These are phyloP conservation scores for Rhododendron williamsianum DNA, from an alignment of 148 eudicot genomes.

Conservation along the genomic window DNA sequence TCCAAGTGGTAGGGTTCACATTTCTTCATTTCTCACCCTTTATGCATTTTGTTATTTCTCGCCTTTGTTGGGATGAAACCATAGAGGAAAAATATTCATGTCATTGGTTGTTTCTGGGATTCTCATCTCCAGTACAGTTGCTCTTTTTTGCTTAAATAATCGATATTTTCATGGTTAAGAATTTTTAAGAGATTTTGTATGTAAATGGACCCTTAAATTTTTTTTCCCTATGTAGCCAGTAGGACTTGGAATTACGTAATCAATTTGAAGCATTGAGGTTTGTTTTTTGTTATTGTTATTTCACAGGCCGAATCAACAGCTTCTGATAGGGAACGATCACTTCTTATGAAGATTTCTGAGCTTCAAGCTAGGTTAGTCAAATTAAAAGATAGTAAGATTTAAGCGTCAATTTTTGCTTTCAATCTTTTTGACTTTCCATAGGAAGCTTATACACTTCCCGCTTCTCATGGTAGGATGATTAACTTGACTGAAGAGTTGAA, in stretches of 20 bases:
- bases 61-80: not conserved
- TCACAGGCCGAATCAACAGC: conserved; percentile 60
- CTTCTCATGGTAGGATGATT: conserved; percentile 51
- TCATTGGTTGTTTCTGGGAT: not conserved
- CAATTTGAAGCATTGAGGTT: not conserved
- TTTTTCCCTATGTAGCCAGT: not conserved
- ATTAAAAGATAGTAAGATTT: not conserved
- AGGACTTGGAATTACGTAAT: not conserved
- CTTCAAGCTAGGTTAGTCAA: conserved; percentile 75
- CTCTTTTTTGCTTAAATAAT: not conserved
- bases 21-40: not conserved
- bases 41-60: not conserved
- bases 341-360: conserved; percentile 67
- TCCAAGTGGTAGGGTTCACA: not conserved
- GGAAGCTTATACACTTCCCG: not conserved
- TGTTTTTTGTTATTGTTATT: not conserved
- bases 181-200: not conserved
- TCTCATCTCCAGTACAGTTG: not conserved
- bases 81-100: not conserved
- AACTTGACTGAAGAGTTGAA: conserved; percentile 77
- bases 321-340: conserved; percentile 78
- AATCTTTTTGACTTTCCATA: not conserved
- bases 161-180: not conserved
- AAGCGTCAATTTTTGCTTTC: not conserved
- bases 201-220: not conserved